Evolutionary conservation across 495 filamentous ascomycete genomes (phyloP).

Genomic region (Trichocladium uniseriatum): DNA sequence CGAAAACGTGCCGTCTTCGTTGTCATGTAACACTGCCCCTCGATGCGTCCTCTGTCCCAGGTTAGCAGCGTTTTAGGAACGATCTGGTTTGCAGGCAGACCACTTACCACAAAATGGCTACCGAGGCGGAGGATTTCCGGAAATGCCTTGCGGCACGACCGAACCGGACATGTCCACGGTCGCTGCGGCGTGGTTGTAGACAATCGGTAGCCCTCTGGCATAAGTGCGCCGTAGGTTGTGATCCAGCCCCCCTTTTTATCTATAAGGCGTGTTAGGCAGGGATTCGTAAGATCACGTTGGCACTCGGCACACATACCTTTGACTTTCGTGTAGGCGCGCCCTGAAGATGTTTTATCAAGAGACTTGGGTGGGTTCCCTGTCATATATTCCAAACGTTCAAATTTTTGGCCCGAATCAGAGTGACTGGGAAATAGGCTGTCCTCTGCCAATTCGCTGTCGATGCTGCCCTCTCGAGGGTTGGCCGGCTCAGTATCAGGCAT

Average conservation of each 20-base stretch:
- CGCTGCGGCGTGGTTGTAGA: neutral
- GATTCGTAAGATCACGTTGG: neutral
- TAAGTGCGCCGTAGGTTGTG: slow-evolving; percentile 5
- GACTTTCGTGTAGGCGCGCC: slow-evolving; percentile 18
- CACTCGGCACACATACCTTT: slow-evolving; percentile 6
- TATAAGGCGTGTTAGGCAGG: neutral
- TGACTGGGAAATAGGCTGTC: too few species aligned
- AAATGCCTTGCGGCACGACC: slow-evolving; percentile 10
- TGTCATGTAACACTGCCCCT: slow-evolving; percentile 24
- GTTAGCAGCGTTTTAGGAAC: neutral
- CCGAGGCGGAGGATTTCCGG: slow-evolving; percentile 5
- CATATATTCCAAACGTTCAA: neutral
- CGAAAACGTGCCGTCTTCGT: slow-evolving; percentile 30
- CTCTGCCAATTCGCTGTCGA: neutral
- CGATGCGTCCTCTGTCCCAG: slow-evolving; percentile 17
- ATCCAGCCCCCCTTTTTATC: neutral
- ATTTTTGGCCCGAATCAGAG: too few species aligned
- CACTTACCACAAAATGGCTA: slow-evolving; percentile 17
- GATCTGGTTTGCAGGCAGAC: too few species aligned
- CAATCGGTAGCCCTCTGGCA: slow-evolving; percentile 19
- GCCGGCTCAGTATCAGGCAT: neutral
- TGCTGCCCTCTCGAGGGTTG: neutral
- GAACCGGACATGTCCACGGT: slow-evolving; percentile 20
- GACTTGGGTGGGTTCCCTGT: neutral
- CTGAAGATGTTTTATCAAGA: slow-evolving; percentile 10